Evolutionary conservation across 1,284 basidiomycete species (phyloP).

Genomic region (Stygiomarasmius scandens): DNA sequence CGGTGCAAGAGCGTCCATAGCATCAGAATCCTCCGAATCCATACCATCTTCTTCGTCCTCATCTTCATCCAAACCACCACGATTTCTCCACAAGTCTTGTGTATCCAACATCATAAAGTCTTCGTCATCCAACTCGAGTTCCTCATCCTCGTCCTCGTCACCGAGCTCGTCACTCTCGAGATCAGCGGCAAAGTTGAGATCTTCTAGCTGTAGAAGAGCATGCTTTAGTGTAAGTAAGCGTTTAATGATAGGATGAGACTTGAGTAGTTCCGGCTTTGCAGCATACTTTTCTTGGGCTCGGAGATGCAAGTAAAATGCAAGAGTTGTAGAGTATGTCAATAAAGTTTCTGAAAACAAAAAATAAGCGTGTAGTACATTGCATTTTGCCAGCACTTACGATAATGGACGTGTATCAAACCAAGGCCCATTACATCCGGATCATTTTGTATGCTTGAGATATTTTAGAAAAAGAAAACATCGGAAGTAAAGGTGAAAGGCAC

Average conservation of each 20-base stretch:
- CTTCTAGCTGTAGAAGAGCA: constrained; percentile 80
- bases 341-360: constrained; percentile 72
- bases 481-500: constrained; percentile 41
- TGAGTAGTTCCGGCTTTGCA: constrained; percentile 64
- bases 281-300: constrained; percentile 70
- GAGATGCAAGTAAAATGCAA: constrained; percentile 93
- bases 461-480: constrained; percentile 36
- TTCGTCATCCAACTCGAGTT: constrained; percentile 37
- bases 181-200: constrained; percentile 70
- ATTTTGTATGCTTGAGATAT: constrained; percentile 37
- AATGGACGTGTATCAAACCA: constrained; percentile 75
- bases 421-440: constrained; percentile 53
- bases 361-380: constrained; percentile 10
- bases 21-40: constrained; percentile 45
- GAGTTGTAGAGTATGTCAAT: constrained; percentile 86
- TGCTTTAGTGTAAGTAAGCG: constrained; percentile 88
- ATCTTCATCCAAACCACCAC: constrained; percentile 23
- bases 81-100: constrained; percentile 36
- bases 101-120: constrained; percentile 32
- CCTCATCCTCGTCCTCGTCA: constrained; percentile 37
- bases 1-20: constrained; percentile 47
- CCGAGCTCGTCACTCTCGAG: constrained; percentile 42
- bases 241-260: constrained; percentile 77
- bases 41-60: constrained; percentile 27
- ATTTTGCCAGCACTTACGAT: constrained; percentile 54